Percentiles rank a stretch among this genome's conserved stretches.
phyloP scores from a whole-genome alignment of 2,329 filamentous ascomycete species.

The Pseudocercospora fuligena region DNA sequence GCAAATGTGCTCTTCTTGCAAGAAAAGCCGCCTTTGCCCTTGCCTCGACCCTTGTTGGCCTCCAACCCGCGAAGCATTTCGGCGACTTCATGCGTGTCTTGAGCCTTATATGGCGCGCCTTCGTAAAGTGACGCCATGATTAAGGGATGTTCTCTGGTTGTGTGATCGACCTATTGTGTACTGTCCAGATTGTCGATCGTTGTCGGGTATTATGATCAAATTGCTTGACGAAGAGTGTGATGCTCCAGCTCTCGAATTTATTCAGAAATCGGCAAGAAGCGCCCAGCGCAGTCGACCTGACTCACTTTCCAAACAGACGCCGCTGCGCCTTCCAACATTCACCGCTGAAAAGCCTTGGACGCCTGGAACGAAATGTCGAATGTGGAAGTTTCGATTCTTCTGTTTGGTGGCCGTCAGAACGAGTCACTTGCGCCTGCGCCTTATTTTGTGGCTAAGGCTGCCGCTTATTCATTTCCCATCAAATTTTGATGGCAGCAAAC shows the following conservation, averaged over 20 bases:
- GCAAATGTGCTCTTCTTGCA: conserved; percentile 81
- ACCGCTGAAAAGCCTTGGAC: neutral
- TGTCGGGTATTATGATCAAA: neutral
- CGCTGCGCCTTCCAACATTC: neutral
- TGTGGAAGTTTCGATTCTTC: neutral
- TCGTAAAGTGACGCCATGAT: conserved; percentile 58
- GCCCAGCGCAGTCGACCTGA: neutral
- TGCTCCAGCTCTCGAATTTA: neutral
- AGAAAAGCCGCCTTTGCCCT: conserved; percentile 62
- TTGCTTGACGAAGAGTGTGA: neutral
- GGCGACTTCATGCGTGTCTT: conserved; percentile 71
- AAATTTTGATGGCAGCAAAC: neutral
- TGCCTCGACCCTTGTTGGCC: conserved; percentile 57
- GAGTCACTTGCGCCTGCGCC: neutral
- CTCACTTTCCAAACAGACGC: conserved; percentile 2
- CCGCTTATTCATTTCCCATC: neutral
- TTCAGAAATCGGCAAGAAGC: neutral
- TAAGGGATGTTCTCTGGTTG: neutral
- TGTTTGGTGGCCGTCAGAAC: neutral
- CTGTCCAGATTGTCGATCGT: neutral
- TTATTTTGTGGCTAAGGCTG: neutral
- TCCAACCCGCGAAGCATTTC: conserved; percentile 70
- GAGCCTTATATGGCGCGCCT: conserved; percentile 66
- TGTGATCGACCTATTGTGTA: neutral
- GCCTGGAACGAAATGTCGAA: neutral